phyloP scores from a whole-genome alignment of 768 basidiomycete genomes.

The Xerocomus spinulosus region DNA sequence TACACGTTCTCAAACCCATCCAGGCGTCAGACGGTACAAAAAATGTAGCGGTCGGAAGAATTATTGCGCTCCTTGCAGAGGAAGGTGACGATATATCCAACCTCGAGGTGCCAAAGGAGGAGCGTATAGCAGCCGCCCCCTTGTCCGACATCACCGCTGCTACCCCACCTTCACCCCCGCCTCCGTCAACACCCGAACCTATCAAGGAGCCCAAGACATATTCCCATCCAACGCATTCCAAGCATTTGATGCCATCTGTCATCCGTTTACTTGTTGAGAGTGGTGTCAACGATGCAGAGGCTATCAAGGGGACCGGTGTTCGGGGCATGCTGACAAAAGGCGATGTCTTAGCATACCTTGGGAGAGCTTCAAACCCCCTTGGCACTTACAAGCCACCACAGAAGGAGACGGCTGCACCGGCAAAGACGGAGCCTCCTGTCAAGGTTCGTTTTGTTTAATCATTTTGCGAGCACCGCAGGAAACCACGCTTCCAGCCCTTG shows the following conservation, averaged over 20 bases:
- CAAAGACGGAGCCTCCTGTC: conserved; percentile 33
- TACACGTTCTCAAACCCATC: not conserved
- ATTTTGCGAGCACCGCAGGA: not conserved
- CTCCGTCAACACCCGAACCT: conserved; percentile 20
- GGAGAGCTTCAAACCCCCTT: conserved; percentile 71
- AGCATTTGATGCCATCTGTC: conserved; percentile 88
- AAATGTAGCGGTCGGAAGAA: conserved; percentile 79
- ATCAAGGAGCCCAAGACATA: conserved; percentile 32
- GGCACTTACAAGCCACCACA: conserved; percentile 63
- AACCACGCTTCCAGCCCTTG: conserved; percentile 37
- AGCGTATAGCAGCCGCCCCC: conserved; percentile 16
- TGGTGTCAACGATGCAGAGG: conserved; percentile 50
- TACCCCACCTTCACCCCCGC: conserved; percentile 15
- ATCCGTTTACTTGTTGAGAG: conserved; percentile 65
- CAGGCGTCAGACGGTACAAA: conserved; percentile 77
- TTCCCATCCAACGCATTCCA: conserved; percentile 44
- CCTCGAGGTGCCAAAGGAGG: conserved; percentile 57
- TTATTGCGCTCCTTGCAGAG: conserved; percentile 91
- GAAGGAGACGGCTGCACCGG: conserved; percentile 22
- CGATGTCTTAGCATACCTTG: conserved; percentile 83
- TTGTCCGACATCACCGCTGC: conserved; percentile 21
- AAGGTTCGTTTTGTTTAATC: conserved; percentile 31
- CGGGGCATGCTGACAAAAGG: conserved; percentile 96
- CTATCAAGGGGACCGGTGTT: conserved; percentile 84
- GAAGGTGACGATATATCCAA: conserved; percentile 94